Conservation (phyloP, 129 eudicot species). For the Tagetes patula region DNA sequence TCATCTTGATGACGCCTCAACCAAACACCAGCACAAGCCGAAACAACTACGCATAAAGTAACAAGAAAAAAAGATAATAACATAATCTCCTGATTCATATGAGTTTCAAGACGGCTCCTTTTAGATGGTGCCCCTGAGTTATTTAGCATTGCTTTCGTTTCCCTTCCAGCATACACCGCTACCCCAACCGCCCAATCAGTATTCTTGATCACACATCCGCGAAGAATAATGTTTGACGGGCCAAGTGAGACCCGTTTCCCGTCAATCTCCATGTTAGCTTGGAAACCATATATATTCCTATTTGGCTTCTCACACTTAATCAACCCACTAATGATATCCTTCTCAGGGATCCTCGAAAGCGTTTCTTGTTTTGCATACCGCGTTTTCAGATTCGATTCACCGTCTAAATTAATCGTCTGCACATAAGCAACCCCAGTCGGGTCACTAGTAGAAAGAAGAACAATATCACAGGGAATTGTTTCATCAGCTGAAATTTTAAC, state of each 20-base stretch:
- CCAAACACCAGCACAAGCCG: slow-evolving; percentile 82
- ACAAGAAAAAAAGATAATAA: slow-evolving; percentile 65
- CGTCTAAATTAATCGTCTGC: slow-evolving; percentile 90
- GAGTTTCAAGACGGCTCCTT: slow-evolving; percentile 83
- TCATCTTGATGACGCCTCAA: slow-evolving; percentile 59
- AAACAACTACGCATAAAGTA: slow-evolving; percentile 61
- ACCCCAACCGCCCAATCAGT: slow-evolving; percentile 89
- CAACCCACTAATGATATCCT: slow-evolving; percentile 59
- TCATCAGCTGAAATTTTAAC: slow-evolving; percentile 70
- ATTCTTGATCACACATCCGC: slow-evolving; percentile 97
- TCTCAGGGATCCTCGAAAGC: slow-evolving; percentile 54
- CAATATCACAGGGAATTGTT: slow-evolving; percentile 93
- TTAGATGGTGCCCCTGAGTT: slow-evolving; percentile 96
- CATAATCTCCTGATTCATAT: slow-evolving; percentile 83
- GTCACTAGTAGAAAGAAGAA: slow-evolving; percentile 87
- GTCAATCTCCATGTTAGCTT: slow-evolving; percentile 79
- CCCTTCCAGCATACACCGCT: slow-evolving; percentile 86
- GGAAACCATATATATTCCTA: slow-evolving; percentile 87
- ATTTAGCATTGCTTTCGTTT: slow-evolving; percentile 97
- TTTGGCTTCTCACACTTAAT: slow-evolving; percentile 96
- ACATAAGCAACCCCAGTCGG: slow-evolving; percentile 95
- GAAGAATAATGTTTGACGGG: slow-evolving; percentile 89
- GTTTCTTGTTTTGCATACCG: slow-evolving; percentile 97
- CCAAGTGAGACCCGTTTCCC: slow-evolving; percentile 90
- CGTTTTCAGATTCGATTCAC: slow-evolving; percentile 91